Evolutionary conservation across 495 filamentous ascomycete species (phyloP), one percentile per base, ranked within the genome.

Genomic region (Podospora conica): DNA sequence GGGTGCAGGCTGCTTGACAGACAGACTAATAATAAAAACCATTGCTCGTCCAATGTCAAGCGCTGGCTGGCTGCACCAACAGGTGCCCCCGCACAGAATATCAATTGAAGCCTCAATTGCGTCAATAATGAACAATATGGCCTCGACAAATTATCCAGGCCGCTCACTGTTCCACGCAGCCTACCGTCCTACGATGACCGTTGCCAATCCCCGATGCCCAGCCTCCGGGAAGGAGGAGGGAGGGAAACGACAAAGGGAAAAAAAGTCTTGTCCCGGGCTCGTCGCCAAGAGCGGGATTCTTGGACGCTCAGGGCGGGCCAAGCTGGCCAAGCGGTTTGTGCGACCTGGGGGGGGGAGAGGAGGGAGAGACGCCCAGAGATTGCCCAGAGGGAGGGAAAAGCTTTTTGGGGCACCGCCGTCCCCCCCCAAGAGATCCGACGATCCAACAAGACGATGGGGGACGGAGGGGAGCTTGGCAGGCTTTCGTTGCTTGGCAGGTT

Each of bases 221-320:
- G 59, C n/a, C 29, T 22, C 20, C 40, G 59, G 28, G 20, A 18
- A 2, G 12, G 57, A 27, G 22, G 25, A 27, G 57, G 57, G 23
- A n/a, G 6, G 25, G 25, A 27, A 27, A 27, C 25, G n/a, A n/a
- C n/a, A n/a, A 33, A 33, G 18, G 40, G n/a, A 48, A 8, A 11
- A 48, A 48, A 48, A 56, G 10, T 63, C 61, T 63, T 63, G 61
- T 63, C 61, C 61, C 61, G 61, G 61, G 55, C 55, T 57, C 40
- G 40, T 57, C 25, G 55, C 55, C 55, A 54, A 63, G 61, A 63
- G 61, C 61, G 61, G 61, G 53, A 55, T 55, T 56, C 61, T 63
- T 63, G 61, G 61, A 31, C 25, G 25, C 40, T 61, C 2, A 23
- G 18, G 28, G 59, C 27, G 40, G 59, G 33, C n/a, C 15, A n/a